These are phyloP conservation scores for Isoetes engelmannii DNA, from an alignment of 83 land plant genomes.

Conservation along the genomic window DNA sequence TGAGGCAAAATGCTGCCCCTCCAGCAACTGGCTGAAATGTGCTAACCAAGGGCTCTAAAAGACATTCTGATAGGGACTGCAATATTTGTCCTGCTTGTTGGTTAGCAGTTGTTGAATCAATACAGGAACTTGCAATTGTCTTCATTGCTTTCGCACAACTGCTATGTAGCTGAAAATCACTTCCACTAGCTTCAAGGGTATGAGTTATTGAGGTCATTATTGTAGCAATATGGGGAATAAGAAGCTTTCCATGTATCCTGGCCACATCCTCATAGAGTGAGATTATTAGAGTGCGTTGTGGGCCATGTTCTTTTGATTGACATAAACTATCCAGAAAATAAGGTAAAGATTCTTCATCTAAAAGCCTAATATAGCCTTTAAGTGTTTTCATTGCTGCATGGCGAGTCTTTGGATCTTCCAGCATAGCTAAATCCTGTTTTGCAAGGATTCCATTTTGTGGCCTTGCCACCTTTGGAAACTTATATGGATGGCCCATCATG, in stretches of 20 bases:
- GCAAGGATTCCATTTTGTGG: constrained; percentile 10
- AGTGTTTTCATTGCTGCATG: constrained; percentile 58
- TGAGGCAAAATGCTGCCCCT: constrained; percentile 81
- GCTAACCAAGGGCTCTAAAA: constrained; percentile 37
- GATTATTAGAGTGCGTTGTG: constrained; percentile 51
- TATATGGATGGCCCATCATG: too few relatives aligned
- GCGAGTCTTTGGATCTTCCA: constrained; percentile 54
- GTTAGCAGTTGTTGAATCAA: constrained; percentile 49
- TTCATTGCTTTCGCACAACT: constrained; percentile 76
- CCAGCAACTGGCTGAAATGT: constrained; percentile 45
- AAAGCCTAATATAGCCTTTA: constrained; percentile 48
- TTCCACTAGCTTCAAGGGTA: constrained; percentile 54
- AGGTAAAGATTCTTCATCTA: constrained; percentile 49
- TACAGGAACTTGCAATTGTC: constrained; percentile 74
- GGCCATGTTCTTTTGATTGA: constrained; percentile 43
- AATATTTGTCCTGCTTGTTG: constrained; percentile 48
- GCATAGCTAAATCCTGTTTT: constrained; percentile 52
- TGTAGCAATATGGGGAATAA: constrained; percentile 61
- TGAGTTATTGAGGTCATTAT: constrained; percentile 57
- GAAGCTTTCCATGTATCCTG: constrained; percentile 63
- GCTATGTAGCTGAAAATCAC: constrained; percentile 68
- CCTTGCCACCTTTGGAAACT: too few relatives aligned
- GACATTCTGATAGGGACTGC: constrained; percentile 57
- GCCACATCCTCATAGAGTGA: constrained; percentile 84
- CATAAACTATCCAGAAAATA: constrained; percentile 45